Base-by-base conservation (phyloP, 1,139 yeast species). In the Fermentozyma sake region DNA sequence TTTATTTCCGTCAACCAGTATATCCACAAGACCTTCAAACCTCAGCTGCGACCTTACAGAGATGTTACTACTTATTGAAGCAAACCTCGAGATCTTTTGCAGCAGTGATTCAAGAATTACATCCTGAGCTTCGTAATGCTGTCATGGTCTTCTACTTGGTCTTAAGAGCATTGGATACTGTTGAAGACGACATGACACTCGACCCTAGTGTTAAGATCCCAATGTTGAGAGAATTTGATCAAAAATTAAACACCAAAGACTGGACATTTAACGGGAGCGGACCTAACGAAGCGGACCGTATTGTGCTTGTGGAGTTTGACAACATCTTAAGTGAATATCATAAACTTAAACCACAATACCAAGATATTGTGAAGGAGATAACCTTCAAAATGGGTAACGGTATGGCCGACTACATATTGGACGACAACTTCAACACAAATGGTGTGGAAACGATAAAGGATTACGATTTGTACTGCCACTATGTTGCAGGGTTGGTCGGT, bases 401-500 rank as follows among this genome's bases (percentile, higher is more conserved):
- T 32, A 91, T 91, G 99, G 97, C 97, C 16, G 91, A 85, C 48
- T 91, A 89, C 55, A 80, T 86, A 32, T 67, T 74, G 46, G 80
- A 84, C 48, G 93, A 82, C 31, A 71, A 77, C 35, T 85, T 84
- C 59, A 85, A 86, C 53, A 55, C 74, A 44, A 76, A 76, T 37
- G 97, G 97, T 3, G 79, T 91, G 23, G 67, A 65, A 27, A 84
- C 96, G 2, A 56, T 83, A 25, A 66, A 72, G 38, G 98, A 87
- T 50, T 93, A 82, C 51, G 91, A 93, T 51, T 66, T 79, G 38
- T 91, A 91, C 64, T 91, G 99, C 56, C 93, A 89, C 58, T 86
- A 89, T 50, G 99, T 91, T 33, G 99, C 99, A 1, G 99, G 98
- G 2, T 68, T 93, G 31, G 97, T 91, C 23, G 99, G 99, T 30